Conservation (phyloP, 1,284 basidiomycete genomes). For the Farysia itapuensis region DNA sequence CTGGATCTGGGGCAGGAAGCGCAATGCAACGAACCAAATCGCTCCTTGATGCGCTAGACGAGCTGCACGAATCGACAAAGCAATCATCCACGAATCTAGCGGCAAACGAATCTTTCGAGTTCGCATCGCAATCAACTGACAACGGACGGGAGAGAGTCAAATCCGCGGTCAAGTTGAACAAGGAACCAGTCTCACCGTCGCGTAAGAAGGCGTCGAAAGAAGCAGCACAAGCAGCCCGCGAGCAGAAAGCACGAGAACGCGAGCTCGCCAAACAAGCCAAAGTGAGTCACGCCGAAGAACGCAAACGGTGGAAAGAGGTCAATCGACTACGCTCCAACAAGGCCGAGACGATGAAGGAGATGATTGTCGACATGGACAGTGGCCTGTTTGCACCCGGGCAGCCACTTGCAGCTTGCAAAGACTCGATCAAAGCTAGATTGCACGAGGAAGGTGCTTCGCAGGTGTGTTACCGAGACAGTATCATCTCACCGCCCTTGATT, state of each 20-base stretch:
- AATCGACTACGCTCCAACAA: conserved; percentile 34
- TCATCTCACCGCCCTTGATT: conserved; percentile 16
- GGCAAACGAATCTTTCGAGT: too few species aligned
- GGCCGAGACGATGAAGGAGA: conserved; percentile 34
- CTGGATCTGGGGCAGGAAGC: too few species aligned
- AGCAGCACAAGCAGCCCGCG: conserved; percentile 7
- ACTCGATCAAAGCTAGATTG: conserved; percentile 10
- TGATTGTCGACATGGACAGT: conserved; percentile 32
- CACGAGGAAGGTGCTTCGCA: conserved; percentile 14
- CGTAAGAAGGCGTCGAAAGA: too few species aligned
- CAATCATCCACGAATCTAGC: too few species aligned
- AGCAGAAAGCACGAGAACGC: conserved; percentile 18
- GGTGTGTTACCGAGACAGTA: conserved; percentile 13
- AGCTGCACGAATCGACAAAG: too few species aligned
- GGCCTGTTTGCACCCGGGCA: conserved; percentile 14
- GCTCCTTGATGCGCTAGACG: conserved; percentile 28
- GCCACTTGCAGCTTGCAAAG: conserved; percentile 4
- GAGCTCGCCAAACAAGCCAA: conserved; percentile 23
- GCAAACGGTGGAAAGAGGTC: conserved; percentile 31
- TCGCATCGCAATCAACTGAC: too few species aligned
- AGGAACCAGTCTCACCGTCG: too few species aligned
- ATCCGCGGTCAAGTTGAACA: too few species aligned
- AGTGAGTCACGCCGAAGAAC: conserved; percentile 6
- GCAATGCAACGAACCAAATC: conserved; percentile 9
- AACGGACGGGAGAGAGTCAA: too few species aligned